Percentiles rank a stretch among this genome's conserved stretches.
Conservation (phyloP, 2,329 filamentous ascomycete species). For the Aspergillus alliaceus region DNA sequence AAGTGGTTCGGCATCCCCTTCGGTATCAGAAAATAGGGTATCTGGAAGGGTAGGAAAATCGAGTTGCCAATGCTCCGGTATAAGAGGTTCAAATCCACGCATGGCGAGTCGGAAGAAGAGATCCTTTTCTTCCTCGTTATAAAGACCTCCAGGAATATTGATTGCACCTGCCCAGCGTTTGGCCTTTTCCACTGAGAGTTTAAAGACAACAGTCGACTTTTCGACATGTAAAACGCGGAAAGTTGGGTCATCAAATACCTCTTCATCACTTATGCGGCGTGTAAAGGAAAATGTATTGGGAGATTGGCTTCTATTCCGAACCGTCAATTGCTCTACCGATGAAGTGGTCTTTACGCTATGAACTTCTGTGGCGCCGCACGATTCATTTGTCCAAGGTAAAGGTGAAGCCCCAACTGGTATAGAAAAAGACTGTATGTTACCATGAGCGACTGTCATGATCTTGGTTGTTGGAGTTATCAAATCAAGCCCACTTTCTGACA, state of each 20-base stretch:
- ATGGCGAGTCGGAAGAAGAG: constrained; percentile 55
- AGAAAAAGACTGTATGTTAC: not conserved
- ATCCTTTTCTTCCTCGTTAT: constrained; percentile 53
- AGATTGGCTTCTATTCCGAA: not conserved
- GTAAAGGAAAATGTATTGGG: not conserved
- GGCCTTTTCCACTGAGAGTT: constrained; percentile 32
- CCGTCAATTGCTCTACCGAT: not conserved
- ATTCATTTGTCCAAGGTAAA: not conserved
- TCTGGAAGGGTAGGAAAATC: constrained; percentile 57
- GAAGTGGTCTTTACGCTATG: not conserved
- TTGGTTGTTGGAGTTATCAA: not conserved
- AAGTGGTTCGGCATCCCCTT: constrained; percentile 42
- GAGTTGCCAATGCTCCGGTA: constrained; percentile 52
- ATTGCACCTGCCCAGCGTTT: constrained; percentile 37
- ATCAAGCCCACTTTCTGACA: not conserved
- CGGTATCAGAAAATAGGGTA: constrained; percentile 47
- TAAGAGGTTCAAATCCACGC: constrained; percentile 57
- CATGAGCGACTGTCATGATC: not conserved
- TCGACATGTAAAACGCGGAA: constrained; percentile 20
- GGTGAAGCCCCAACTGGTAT: not conserved
- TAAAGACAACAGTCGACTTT: constrained; percentile 24
- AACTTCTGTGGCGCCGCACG: not conserved
- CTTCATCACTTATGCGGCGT: constrained; percentile 8
- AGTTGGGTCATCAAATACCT: constrained; percentile 12
- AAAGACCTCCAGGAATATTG: constrained; percentile 46